Evolutionary conservation across 805 yeast genomes (phyloP).

Genomic region (Nakazawaea pomicola): DNA sequence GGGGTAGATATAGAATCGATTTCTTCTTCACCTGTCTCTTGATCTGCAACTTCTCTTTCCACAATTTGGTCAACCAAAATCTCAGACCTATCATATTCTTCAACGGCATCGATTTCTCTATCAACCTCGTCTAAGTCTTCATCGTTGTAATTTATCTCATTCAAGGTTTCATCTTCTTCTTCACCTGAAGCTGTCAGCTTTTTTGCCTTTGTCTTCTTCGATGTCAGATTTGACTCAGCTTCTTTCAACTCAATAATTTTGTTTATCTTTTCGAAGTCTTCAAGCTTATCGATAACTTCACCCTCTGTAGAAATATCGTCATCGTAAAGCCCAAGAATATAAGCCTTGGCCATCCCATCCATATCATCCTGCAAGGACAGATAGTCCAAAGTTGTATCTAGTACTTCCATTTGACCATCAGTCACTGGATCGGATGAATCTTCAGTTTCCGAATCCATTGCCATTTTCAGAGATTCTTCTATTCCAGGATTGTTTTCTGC

Average conservation of each 20-base stretch:
- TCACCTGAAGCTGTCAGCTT: constrained; percentile 14
- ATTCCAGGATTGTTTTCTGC: too few species aligned
- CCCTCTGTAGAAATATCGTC: constrained; percentile 56
- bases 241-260: constrained; percentile 36
- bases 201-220: constrained; percentile 11
- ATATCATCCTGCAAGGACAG: constrained; percentile 36
- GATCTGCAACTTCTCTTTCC: constrained; percentile 27
- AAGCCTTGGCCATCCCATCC: constrained; percentile 59
- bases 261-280: constrained; percentile 51
- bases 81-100: constrained; percentile 31
- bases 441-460: background rate
- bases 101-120: constrained; percentile 30
- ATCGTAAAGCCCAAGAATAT: constrained; percentile 54
- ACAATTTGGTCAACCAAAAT: constrained; percentile 38
- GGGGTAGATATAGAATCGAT: constrained; percentile 19
- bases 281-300: constrained; percentile 45
- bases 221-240: constrained; percentile 1
- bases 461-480: too few species aligned
- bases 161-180: constrained; percentile 7
- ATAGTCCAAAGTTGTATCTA: constrained; percentile 35
- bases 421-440: too few species aligned
- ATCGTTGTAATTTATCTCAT: constrained; percentile 17
- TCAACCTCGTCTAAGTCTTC: constrained; percentile 23
- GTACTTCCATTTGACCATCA: constrained; percentile 13
- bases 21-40: constrained; percentile 25